phyloP scores from a whole-genome alignment of 495 filamentous ascomycete species.

The Penicillium egyptiacum region DNA sequence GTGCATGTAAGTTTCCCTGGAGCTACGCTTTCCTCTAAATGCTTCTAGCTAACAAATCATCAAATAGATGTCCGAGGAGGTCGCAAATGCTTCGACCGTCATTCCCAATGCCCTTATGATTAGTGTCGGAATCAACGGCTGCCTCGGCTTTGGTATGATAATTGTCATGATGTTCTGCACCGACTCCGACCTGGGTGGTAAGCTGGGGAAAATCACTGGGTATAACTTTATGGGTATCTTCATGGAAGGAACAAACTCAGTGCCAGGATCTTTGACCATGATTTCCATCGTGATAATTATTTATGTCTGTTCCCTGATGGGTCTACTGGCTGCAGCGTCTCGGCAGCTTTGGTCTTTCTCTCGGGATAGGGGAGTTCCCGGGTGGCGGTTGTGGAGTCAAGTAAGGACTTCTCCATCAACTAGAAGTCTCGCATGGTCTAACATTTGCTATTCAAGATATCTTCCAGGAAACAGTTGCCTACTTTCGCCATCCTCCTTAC shows the following conservation, averaged over 20 bases:
- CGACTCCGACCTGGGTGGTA: constrained; percentile 32
- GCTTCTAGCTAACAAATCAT: constrained; percentile 48
- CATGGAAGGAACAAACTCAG: constrained; percentile 43
- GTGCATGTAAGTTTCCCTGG: constrained; percentile 24
- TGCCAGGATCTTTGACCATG: constrained; percentile 38
- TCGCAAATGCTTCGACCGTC: constrained; percentile 38
- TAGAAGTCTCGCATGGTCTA: background rate
- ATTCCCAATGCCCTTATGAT: constrained; percentile 36
- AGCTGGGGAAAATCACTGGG: constrained; percentile 34
- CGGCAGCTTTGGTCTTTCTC: constrained; percentile 60
- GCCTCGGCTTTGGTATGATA: constrained; percentile 42
- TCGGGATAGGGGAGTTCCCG: constrained; percentile 56
- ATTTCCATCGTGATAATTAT: constrained; percentile 35
- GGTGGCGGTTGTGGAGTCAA: constrained; percentile 44
- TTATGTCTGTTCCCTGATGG: constrained; percentile 41
- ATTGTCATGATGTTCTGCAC: constrained; percentile 41
- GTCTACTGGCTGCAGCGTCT: constrained; percentile 48
- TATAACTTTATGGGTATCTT: constrained; percentile 53
- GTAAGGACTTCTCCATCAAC: constrained; percentile 18
- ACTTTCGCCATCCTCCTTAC: constrained; percentile 34
- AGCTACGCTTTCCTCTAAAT: constrained; percentile 11
- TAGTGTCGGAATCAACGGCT: constrained; percentile 40
- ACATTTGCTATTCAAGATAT: constrained; percentile 13
- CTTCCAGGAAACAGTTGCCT: constrained; percentile 11
- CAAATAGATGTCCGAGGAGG: constrained; percentile 41